Evolutionary conservation across 139 green algal species (phyloP).

Genomic region (Desmodesmus armatus): DNA sequence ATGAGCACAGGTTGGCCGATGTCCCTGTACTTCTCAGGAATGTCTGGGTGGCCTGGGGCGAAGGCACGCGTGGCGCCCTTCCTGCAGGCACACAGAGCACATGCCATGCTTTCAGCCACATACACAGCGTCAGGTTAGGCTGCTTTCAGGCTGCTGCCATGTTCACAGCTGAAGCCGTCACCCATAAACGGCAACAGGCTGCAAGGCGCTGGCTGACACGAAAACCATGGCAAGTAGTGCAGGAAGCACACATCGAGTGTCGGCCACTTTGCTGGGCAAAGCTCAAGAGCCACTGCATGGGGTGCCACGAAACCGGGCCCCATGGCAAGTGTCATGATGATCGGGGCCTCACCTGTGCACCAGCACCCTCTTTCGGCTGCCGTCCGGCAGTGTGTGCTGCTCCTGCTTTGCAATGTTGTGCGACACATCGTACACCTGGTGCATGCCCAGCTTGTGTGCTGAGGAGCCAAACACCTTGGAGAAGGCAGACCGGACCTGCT

Average conservation of each 20-base stretch:
- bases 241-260: too few species aligned
- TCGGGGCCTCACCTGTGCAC: conserved; percentile 78
- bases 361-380: conserved; percentile 78
- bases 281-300: too few species aligned
- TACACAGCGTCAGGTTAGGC: too few species aligned
- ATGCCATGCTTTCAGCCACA: too few species aligned
- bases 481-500: conserved; percentile 64
- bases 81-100: conserved; percentile 43
- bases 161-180: too few species aligned
- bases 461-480: conserved; percentile 80
- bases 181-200: not conserved
- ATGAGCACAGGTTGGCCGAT: conserved; percentile 83
- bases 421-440: conserved; percentile 91
- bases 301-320: too few species aligned
- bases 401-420: conserved; percentile 96
- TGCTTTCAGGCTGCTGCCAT: too few species aligned
- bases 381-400: conserved; percentile 85
- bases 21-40: conserved; percentile 89
- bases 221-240: too few species aligned
- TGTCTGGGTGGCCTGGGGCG: conserved; percentile 89
- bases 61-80: conserved; percentile 94
- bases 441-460: conserved; percentile 92
- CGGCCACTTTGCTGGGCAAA: too few species aligned
- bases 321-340: too few species aligned
- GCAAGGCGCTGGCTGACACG: too few species aligned